Conservation (phyloP, 805 yeast species). For the Ogataea corticis region DNA sequence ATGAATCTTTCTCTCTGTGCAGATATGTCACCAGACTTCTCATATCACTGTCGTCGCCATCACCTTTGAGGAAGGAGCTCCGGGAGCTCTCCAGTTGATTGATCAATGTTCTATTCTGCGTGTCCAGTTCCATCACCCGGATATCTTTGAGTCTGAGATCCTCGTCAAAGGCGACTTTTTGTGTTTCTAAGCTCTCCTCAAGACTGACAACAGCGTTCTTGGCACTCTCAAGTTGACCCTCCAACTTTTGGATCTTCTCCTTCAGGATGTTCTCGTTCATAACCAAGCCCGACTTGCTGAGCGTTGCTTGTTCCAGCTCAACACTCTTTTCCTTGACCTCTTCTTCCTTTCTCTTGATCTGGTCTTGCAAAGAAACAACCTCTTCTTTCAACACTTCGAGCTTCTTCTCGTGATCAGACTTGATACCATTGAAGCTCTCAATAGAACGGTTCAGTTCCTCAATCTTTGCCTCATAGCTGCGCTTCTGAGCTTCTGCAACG, state of each 20-base stretch:
- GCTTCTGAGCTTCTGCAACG: conserved; percentile 13
- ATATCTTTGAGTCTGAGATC: conserved; percentile 46
- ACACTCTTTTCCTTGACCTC: conserved; percentile 24
- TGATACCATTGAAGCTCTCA: background rate
- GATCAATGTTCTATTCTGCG: conserved; percentile 68
- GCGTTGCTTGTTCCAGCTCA: conserved; percentile 33
- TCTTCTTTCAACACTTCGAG: conserved; percentile 34
- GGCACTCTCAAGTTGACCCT: conserved; percentile 37
- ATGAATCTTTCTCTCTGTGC: conserved; percentile 73
- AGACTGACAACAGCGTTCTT: conserved; percentile 36
- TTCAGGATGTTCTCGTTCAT: conserved; percentile 23
- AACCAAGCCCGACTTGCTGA: conserved; percentile 17
- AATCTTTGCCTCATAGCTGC: conserved; percentile 21
- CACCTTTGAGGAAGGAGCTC: conserved; percentile 13
- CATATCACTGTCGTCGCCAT: conserved; percentile 34
- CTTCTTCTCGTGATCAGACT: conserved; percentile 15
- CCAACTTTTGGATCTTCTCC: conserved; percentile 36
- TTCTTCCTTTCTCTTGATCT: conserved; percentile 18
- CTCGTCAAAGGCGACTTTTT: conserved; percentile 43
- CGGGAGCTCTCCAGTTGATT: conserved; percentile 56
- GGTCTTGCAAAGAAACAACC: conserved; percentile 27
- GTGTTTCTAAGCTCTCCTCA: conserved; percentile 47
- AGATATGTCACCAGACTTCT: conserved; percentile 60
- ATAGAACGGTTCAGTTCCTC: conserved; percentile 24
- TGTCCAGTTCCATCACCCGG: conserved; percentile 54